Base-by-base conservation (phyloP, 768 basidiomycete species). In the Xerocomus brunneocitrinus region DNA sequence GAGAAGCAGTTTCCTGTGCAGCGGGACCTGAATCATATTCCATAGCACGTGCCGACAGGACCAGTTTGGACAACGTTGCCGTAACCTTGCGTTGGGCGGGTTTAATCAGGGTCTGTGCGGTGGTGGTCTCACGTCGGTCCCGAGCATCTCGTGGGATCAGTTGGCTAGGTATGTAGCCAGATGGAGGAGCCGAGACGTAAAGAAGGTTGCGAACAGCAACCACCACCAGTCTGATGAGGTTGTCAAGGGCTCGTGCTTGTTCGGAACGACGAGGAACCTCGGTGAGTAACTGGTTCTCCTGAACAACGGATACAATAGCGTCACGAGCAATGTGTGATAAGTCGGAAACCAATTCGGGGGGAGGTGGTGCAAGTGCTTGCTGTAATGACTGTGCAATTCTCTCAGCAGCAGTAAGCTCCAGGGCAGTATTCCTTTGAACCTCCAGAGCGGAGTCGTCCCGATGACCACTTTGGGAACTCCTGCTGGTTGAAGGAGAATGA, bases 31-130 rank as follows among this genome's bases (percentile, higher is more conserved):
- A 85, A 62, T 91, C 86, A 55, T 89, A 90, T 61, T 88, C 83
- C 71, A 91, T 85, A 0, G 94, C 92, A 46, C 95, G 86, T n/a
- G 91, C 85, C 8, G 89, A 91, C 3, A 97, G 80, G 30, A 95
- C 89, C 28, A 98, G 76, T 66, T 94, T 87, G 19, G 91, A 94
- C 8, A 95, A 74, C 0, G 91, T 92, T 8, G 91, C 89, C 2
- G 91, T 91, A 31, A 95, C 87, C 61, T 90, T 91, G 48, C 90
- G 78, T 53, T 91, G 91, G 0, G 84, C 83, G 7, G 87, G 85
- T 68, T 91, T 92, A 40, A 92, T 74, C 8, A 86, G 73, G 3
- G 83, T 75, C 58, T 81, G 78, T 1, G 79, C 71, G 13, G 77
- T 67, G 10, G 78, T 69, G 9, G 71, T 67, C 30, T 77, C 63